Evolutionary conservation across 805 yeast genomes (phyloP).

Genomic region (Teunomyces kruisii): DNA sequence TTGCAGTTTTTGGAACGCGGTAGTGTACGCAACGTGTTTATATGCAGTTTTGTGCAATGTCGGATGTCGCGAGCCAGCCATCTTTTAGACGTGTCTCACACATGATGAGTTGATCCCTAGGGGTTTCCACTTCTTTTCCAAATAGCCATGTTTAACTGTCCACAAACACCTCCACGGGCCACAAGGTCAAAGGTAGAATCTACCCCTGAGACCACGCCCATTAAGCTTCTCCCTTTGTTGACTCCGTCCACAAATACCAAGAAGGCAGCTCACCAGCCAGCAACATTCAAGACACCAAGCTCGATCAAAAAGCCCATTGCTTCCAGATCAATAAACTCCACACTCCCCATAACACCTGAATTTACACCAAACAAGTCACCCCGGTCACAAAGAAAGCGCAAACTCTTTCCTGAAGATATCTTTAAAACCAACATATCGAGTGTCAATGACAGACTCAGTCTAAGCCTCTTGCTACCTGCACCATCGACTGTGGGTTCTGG

Average conservation of each 20-base stretch:
- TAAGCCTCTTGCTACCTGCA: conserved; percentile 33
- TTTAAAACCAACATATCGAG: conserved; percentile 9
- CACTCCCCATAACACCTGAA: conserved; percentile 26
- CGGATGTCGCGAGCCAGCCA: conserved; percentile 4
- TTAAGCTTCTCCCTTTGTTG: neutral
- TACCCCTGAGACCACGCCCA: conserved; percentile 1
- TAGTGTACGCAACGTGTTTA: neutral
- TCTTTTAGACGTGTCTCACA: conserved; percentile 2
- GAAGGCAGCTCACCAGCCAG: conserved; percentile 1
- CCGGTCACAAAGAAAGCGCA: conserved; percentile 15
- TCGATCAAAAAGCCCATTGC: neutral
- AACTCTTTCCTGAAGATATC: conserved; percentile 15
- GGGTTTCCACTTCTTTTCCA: neutral
- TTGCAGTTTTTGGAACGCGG: neutral
- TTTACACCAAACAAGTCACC: conserved; percentile 35
- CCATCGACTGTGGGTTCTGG: conserved; percentile 42
- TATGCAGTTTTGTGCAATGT: neutral
- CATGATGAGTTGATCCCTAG: neutral
- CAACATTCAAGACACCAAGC: conserved; percentile 3
- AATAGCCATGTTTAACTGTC: neutral
- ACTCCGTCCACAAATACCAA: conserved; percentile 4
- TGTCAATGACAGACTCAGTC: conserved; percentile 13
- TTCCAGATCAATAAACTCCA: neutral
- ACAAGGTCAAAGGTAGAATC: neutral
- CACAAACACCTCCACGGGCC: conserved; percentile 5